Conservation (phyloP, 768 basidiomycete species). For the Tylopilus subfusipes region DNA sequence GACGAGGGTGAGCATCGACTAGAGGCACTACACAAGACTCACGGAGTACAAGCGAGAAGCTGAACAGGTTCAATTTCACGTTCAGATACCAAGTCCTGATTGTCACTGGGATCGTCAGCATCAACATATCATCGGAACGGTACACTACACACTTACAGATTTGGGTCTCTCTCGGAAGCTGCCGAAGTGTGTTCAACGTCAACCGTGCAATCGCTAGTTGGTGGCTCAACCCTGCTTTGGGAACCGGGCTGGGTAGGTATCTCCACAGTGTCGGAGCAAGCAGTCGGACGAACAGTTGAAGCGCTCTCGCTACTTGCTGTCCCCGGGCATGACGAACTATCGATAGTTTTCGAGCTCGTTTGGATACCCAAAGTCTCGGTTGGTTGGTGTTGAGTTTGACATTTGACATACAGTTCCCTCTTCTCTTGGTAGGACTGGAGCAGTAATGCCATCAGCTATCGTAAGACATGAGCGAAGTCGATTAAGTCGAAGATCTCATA, state of each 20-base stretch:
- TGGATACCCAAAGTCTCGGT: constrained; percentile 21
- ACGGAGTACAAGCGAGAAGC: constrained; percentile 17
- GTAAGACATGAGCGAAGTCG: not conserved
- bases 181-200: not conserved
- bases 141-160: constrained; percentile 9
- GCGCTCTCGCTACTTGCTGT: not conserved
- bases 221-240: not conserved
- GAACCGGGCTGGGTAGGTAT: not conserved
- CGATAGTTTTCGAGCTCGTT: constrained; percentile 13
- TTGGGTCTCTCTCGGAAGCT: not conserved
- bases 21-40: not conserved
- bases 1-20: not conserved
- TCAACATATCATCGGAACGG: not conserved
- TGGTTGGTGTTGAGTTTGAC: not conserved
- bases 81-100: not conserved
- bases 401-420: constrained; percentile 6
- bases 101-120: constrained; percentile 3
- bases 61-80: not conserved
- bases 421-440: constrained; percentile 26
- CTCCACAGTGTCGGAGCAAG: not conserved
- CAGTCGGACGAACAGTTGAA: not conserved
- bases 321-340: not conserved
- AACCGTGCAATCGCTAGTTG: not conserved
- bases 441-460: constrained; percentile 22
- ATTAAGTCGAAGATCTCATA: not conserved